Evolutionary conservation across 2,329 filamentous ascomycete genomes (phyloP), one percentile per base, ranked within the genome.

Genomic region (Fusarium humuli): DNA sequence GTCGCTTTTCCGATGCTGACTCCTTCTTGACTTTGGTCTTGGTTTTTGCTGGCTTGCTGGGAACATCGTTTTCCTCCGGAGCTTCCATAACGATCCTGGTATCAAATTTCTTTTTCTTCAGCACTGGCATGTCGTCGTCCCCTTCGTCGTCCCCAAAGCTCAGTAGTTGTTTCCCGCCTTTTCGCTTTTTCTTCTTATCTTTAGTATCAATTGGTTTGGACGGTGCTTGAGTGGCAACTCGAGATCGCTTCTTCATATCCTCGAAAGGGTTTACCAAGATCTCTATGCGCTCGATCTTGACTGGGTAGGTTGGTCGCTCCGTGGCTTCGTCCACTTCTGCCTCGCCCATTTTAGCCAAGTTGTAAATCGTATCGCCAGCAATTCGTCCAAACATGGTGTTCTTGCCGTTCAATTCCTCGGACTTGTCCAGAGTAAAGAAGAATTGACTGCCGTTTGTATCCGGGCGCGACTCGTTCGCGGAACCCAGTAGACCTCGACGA

Each of bases 351-450:
- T 94, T 97, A 77, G 94, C 90, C 76, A 99, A 80, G 79, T 98
- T 98, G 82, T 97, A 99, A 58, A 99, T 96, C 18, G 95, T 98
- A 71, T 98, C 94, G 29, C 95, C 96, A 37, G 92, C 94, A 46
- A 99, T 88, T 60, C 96, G 87, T 20, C 96, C 96, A 83, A 99
- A 98, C 79, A 98, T 83, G 1, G 96, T 98, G 79, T 98, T 98
- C 81, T 93, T 93, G 54, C 91, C 92, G 73, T 92, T 93, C 76
- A 99, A 80, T 83, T 98, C 94, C 27, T 94, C 90, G 25, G 94
- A 86, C 77, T 91, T 94, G 69, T 90, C 94, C 56, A 99, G 82
- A 0, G 96, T 98, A 67, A 99, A 91, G 83, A 99, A 99, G 85
- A 98, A 98, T 80, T 99, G 96, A 79, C 94, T 97, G 34, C 94